phyloP scores from a whole-genome alignment of 768 basidiomycete species.

The Russula emetica region DNA sequence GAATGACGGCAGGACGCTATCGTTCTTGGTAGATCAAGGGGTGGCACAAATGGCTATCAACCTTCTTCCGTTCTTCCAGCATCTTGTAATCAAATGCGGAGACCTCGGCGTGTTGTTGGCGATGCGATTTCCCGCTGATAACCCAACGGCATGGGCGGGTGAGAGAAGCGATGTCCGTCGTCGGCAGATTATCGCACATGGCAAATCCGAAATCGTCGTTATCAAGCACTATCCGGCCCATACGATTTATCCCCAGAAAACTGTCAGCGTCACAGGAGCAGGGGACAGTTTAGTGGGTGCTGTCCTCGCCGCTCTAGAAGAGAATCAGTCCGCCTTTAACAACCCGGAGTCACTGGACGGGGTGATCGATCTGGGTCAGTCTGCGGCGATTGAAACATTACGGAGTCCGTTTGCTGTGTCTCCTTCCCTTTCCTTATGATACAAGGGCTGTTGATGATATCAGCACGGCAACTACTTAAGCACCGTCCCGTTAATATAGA shows the following conservation, averaged over 20 bases:
- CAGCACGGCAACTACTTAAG: not conserved
- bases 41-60: conserved; percentile 75
- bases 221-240: conserved; percentile 72
- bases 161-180: conserved; percentile 44
- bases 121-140: conserved; percentile 48
- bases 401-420: conserved; percentile 60
- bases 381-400: conserved; percentile 58
- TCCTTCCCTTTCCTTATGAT: conserved; percentile 45
- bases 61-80: conserved; percentile 79
- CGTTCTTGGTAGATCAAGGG: conserved; percentile 65
- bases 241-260: conserved; percentile 32
- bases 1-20: conserved; percentile 42
- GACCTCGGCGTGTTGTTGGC: conserved; percentile 58
- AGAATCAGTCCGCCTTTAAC: conserved; percentile 43
- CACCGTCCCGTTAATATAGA: not conserved
- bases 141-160: conserved; percentile 47
- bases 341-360: conserved; percentile 42
- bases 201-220: conserved; percentile 47
- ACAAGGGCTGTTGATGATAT: conserved; percentile 20
- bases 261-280: conserved; percentile 82
- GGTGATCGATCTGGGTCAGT: conserved; percentile 55
- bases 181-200: conserved; percentile 52
- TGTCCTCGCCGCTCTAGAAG: conserved; percentile 59
- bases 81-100: conserved; percentile 84
- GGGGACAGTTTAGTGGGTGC: conserved; percentile 89